Evolutionary conservation across 805 yeast genomes (phyloP).

Genomic region (Hanseniaspora meyeri): DNA sequence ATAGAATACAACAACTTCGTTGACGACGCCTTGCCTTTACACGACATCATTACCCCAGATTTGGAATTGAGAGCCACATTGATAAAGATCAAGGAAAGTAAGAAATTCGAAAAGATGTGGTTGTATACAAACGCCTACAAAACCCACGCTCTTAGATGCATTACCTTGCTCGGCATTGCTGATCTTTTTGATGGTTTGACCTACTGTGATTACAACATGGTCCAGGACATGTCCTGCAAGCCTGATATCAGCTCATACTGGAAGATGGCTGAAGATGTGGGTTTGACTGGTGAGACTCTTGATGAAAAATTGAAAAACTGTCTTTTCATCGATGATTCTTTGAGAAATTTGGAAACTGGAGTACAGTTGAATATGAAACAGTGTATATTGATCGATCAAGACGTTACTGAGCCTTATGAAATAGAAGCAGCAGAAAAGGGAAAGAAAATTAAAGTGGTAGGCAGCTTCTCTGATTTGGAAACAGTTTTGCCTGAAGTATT

Average conservation of each 20-base stretch:
- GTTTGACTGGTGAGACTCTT: slow-evolving; percentile 27
- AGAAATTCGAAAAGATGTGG: slow-evolving; percentile 68
- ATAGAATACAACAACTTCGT: slow-evolving; percentile 77
- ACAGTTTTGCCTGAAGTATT: not conserved
- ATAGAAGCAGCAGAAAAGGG: slow-evolving; percentile 3
- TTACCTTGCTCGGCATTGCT: slow-evolving; percentile 72
- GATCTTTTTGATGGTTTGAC: slow-evolving; percentile 90
- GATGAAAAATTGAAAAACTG: slow-evolving; percentile 36
- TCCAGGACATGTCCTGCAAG: slow-evolving; percentile 65
- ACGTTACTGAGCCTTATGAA: slow-evolving; percentile 26
- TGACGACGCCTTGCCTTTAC: slow-evolving; percentile 85
- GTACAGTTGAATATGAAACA: slow-evolving; percentile 56
- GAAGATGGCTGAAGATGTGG: slow-evolving; percentile 51
- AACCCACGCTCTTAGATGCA: slow-evolving; percentile 74
- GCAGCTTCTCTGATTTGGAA: slow-evolving; percentile 3
- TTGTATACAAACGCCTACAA: slow-evolving; percentile 88
- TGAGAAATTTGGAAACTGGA: slow-evolving; percentile 66
- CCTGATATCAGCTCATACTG: slow-evolving; percentile 68
- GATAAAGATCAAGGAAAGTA: slow-evolving; percentile 30
- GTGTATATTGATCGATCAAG: slow-evolving; percentile 64
- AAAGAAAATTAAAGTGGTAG: slow-evolving; percentile 6
- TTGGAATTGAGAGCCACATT: slow-evolving; percentile 41
- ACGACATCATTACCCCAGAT: slow-evolving; percentile 59
- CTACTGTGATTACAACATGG: slow-evolving; percentile 65
- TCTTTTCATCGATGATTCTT: slow-evolving; percentile 82